Evolutionary conservation across 768 basidiomycete species (phyloP), one percentile per base, ranked within the genome.

Genomic region (Cyclocybe cylindracea): DNA sequence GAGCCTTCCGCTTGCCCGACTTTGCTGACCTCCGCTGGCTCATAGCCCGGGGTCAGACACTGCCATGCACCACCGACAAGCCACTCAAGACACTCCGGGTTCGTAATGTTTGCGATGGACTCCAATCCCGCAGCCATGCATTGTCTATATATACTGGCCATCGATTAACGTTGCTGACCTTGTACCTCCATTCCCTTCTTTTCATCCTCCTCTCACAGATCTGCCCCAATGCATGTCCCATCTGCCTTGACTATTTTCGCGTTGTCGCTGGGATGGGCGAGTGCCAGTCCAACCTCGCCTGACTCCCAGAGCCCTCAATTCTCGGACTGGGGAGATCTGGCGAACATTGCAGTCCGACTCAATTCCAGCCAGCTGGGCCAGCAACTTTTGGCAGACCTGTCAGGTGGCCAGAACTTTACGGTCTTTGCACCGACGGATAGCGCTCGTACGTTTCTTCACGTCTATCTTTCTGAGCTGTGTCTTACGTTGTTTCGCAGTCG

Each of bases 361-460:
- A 81, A 82, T 44, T 57, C 66, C 29, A 80, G 78, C 11, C 45
- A 65, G 10, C 61, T 53, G 6, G 86, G 82, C 5, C 65, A 71
- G 50, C 55, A 61, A 13, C 62, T 86, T n/a, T 66, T 85, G 33
- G 41, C 59, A 5, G 55, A 72, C 48, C 66, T 84, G n/a, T 62
- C 74, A 2, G 65, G 64, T 29, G 79, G 78, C 4, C 46, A 39
- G 16, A 69, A 76, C 36, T 73, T 67, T 51, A 79, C 82, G 0
- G 54, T 87, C 10, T 87, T 87, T 60, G 82, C 79, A 0, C 84
- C 86, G 3, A 75, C 65, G 45, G 74, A 87, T 57, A 58, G 61
- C 2, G 85, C 87, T 4, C 75, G 84, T 85, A 48, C 54, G 76
- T 71, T 35, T 34, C 33, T 5, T 24, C 32, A 1, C 16, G 11